These are phyloP conservation scores for Fagus sylvatica DNA, from an alignment of 306 rosid species.

Conservation along the genomic window DNA sequence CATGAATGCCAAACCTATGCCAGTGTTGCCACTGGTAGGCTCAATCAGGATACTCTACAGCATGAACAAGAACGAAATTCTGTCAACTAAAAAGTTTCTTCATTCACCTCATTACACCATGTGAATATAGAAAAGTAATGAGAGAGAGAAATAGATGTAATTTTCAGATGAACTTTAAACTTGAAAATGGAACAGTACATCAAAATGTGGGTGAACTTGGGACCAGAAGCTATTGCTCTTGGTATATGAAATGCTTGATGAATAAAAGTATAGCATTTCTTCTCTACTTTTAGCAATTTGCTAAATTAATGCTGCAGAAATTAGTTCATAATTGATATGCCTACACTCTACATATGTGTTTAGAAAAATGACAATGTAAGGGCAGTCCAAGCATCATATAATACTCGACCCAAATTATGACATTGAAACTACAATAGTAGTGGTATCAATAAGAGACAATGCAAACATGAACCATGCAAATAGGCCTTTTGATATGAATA, in stretches of 20 bases:
- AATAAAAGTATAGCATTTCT: background rate
- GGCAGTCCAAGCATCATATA: background rate
- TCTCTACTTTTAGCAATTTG: background rate
- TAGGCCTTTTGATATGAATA: background rate
- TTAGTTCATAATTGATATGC: background rate
- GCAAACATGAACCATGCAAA: background rate
- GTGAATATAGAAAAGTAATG: background rate
- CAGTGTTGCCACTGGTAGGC: constrained; percentile 93
- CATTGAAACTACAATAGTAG: background rate
- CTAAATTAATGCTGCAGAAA: background rate
- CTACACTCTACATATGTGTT: background rate
- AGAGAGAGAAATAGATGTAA: background rate
- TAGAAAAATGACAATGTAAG: background rate
- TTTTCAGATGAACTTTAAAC: background rate
- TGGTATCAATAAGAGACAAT: background rate
- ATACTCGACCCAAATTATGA: background rate
- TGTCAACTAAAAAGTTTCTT: constrained; percentile 17
- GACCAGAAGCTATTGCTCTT: background rate
- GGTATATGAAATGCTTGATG: background rate
- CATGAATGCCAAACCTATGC: constrained; percentile 89
- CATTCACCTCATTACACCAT: background rate
- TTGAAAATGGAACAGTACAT: background rate
- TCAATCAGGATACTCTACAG: constrained; percentile 77
- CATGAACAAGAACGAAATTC: constrained; percentile 19
- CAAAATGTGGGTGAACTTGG: background rate